Evolutionary conservation across 768 basidiomycete species (phyloP).

Genomic region (Phlebiopsis flavidoalba): DNA sequence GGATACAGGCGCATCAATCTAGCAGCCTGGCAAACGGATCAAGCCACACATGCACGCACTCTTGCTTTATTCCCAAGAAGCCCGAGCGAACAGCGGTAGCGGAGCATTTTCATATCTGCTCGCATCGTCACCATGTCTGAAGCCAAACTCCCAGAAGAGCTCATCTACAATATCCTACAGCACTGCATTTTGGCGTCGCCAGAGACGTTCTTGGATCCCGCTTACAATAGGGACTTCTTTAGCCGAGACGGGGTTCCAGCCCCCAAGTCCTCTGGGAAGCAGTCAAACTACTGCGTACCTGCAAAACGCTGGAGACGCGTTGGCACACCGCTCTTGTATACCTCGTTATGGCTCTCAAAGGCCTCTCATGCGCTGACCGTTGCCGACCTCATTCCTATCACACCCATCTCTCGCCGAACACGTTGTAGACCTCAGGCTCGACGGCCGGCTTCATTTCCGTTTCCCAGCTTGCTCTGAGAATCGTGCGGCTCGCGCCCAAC

Average conservation of each 20-base stretch:
- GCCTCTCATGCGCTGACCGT: background rate
- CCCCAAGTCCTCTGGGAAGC: background rate
- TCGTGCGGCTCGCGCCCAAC: background rate
- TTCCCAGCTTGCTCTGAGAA: background rate
- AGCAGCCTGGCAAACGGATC: no score
- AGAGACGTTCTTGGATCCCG: background rate
- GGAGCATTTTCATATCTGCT: no score
- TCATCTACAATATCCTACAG: background rate
- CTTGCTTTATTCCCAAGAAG: no score
- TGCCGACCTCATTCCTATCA: background rate
- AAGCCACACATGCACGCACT: no score
- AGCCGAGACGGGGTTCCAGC: background rate
- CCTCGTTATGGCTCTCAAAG: background rate
- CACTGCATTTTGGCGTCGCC: background rate
- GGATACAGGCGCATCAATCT: no score
- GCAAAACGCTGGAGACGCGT: background rate
- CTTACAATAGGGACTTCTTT: background rate
- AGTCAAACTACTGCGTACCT: background rate
- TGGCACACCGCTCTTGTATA: background rate
- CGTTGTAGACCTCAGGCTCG: background rate
- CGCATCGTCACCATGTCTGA: background rate
- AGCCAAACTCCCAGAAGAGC: background rate
- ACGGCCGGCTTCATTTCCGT: background rate
- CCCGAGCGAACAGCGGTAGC: no score
- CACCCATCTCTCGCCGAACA: background rate